Percentiles rank a stretch among this genome's conserved stretches.
phyloP scores from a whole-genome alignment of 345 rosid genomes.

The Brassica cretica region DNA sequence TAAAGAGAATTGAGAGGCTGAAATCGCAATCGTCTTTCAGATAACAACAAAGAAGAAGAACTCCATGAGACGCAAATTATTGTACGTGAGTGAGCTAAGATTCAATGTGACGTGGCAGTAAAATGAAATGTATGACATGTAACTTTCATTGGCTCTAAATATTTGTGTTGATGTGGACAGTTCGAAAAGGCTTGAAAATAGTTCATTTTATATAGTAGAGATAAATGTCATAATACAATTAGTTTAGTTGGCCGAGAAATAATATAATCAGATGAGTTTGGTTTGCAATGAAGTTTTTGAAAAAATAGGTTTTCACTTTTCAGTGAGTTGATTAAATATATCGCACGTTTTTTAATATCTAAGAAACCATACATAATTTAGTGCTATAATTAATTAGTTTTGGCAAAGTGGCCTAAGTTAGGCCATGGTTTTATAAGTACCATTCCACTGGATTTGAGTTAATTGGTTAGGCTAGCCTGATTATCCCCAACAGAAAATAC shows the following conservation, averaged over 20 bases:
- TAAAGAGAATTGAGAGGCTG: too few relatives aligned
- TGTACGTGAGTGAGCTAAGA: too few relatives aligned
- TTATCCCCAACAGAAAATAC: conserved; percentile 15
- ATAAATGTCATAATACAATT: background rate
- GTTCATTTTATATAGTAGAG: too few relatives aligned
- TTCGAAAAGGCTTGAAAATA: too few relatives aligned
- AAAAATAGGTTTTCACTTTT: conserved; percentile 16
- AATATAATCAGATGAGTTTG: conserved; percentile 8
- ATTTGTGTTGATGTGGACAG: too few relatives aligned
- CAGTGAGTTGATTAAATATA: background rate
- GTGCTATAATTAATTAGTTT: conserved; percentile 15
- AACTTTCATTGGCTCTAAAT: too few relatives aligned
- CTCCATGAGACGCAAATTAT: too few relatives aligned
- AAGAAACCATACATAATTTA: conserved; percentile 14
- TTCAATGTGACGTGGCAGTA: too few relatives aligned
- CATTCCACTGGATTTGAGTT: conserved; percentile 23
- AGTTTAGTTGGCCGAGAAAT: background rate
- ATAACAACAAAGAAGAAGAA: too few relatives aligned
- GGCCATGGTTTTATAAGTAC: conserved; percentile 33
- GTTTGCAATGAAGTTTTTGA: conserved; percentile 9
- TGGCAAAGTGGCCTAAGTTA: conserved; percentile 37
- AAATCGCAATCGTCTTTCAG: too few relatives aligned
- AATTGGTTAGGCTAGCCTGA: conserved; percentile 33
- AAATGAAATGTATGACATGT: too few relatives aligned
- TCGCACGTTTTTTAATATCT: background rate